Evolutionary conservation across 805 yeast genomes (phyloP).

Genomic region (Soucietia sequanensis): DNA sequence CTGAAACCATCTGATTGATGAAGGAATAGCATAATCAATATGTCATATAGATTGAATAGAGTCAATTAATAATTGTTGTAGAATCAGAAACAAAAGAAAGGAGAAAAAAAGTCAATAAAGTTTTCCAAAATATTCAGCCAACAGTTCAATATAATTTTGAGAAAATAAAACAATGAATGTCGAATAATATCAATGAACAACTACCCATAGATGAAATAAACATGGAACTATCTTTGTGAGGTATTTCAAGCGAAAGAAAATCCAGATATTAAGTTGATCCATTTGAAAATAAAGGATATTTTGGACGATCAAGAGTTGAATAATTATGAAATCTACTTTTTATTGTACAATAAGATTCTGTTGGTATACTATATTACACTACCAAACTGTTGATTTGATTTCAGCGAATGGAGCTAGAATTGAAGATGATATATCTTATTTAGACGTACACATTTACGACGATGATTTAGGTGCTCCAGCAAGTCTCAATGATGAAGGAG

Average conservation of each 20-base stretch:
- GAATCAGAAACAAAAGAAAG: constrained; percentile 7
- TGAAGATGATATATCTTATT: too few species aligned
- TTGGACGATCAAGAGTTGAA: constrained; percentile 40
- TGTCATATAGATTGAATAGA: constrained; percentile 17
- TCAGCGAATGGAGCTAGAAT: too few species aligned
- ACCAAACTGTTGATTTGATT: too few species aligned
- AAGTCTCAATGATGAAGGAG: too few species aligned
- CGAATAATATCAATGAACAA: constrained; percentile 25
- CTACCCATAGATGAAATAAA: constrained; percentile 54
- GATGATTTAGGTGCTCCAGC: too few species aligned
- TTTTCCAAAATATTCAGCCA: constrained; percentile 35
- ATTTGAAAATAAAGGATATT: constrained; percentile 45
- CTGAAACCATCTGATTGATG: too few species aligned
- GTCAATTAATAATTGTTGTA: constrained; percentile 14
- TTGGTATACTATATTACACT: too few species aligned
- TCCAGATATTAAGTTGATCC: constrained; percentile 40
- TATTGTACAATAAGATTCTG: constrained; percentile 42
- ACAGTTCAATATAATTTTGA: constrained; percentile 33
- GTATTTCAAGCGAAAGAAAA: constrained; percentile 26
- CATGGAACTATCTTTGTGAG: constrained; percentile 44
- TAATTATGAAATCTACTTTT: constrained; percentile 45
- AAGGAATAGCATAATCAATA: too few species aligned
- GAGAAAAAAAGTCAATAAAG: constrained; percentile 15
- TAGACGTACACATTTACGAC: too few species aligned
- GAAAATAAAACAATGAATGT: constrained; percentile 43